Conservation (phyloP, 768 basidiomycete species). For the Russula brevipes region DNA sequence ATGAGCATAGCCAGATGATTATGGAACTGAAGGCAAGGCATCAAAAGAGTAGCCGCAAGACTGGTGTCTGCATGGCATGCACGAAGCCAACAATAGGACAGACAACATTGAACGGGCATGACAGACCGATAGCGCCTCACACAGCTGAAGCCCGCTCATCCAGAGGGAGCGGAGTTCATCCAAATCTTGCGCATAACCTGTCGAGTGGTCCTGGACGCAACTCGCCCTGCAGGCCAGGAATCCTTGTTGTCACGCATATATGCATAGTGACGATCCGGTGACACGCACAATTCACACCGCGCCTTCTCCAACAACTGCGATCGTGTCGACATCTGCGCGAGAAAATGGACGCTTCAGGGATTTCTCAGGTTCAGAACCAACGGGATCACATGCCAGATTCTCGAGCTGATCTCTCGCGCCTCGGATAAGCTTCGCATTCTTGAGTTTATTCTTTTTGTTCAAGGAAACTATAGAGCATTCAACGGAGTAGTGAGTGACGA, state of each 20-base stretch:
- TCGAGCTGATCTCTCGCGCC: constrained; percentile 13
- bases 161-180: constrained; percentile 15
- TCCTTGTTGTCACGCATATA: neutral
- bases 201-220: neutral
- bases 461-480: neutral
- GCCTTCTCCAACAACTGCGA: neutral
- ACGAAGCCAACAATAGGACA: neutral
- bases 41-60: neutral
- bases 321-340: constrained; percentile 9
- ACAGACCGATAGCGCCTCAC: constrained; percentile 16
- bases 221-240: neutral
- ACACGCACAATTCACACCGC: constrained; percentile 13
- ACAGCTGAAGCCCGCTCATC: neutral
- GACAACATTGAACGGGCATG: neutral
- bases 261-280: neutral
- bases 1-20: neutral
- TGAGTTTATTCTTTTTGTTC: constrained; percentile 8
- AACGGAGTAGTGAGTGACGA: neutral
- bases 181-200: constrained; percentile 4
- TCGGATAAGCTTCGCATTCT: constrained; percentile 8
- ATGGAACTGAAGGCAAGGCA: neutral
- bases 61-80: neutral
- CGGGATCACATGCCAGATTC: constrained; percentile 4
- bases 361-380: neutral
- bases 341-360: neutral